Base-by-base conservation (phyloP, 108 stramenopile species). In the Bacterosira constricta region DNA sequence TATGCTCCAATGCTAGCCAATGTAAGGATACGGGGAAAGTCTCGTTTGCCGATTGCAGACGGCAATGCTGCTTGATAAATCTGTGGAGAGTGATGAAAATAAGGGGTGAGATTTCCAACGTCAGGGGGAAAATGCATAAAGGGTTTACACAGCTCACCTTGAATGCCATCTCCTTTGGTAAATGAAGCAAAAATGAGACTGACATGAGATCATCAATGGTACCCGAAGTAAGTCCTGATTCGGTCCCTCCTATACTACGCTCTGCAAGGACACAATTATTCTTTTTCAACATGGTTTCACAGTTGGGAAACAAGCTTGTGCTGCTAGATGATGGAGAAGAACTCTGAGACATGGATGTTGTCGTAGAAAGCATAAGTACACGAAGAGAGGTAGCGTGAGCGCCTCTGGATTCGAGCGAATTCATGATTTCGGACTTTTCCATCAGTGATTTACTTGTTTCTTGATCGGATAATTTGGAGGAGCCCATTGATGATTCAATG, bases 151-250 rank as follows among this genome's bases (percentile, higher is more conserved):
- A n/a, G 38, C 18, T 49, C 13, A 85, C 75, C 51, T 89, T 82
- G 75, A 95, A 90, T 29, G 94, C 94, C 15, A 56, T 57, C 62
- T 89, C 90, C 51, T 85, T 85, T 12, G 83, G 86, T 11, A 95
- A 61, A 31, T 77, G 66, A 20, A 89, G 63, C 42, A 95, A 73
- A 50, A 78, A 85, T 10, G 94, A 75, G 10, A 84, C 71, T 9
- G 94, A 83, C 51, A 92, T 65, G 35, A 81, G 58, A 44, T 83
- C 82, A 77, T 95, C 94, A 12, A 95, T 82, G 0, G 63, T 63
- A 12, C 86, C 88, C 35, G 79, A 88, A 12, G 86, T 91, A 20
- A 90, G 86, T 11, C 94, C 94, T 26, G 69, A 85, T 27, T 85
- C 87, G 6, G 82, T 79, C 1, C 91, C 91, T 23, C 94, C 94